phyloP scores from a whole-genome alignment of 2,329 filamentous ascomycete species.

The Diaporthe vaccinii region DNA sequence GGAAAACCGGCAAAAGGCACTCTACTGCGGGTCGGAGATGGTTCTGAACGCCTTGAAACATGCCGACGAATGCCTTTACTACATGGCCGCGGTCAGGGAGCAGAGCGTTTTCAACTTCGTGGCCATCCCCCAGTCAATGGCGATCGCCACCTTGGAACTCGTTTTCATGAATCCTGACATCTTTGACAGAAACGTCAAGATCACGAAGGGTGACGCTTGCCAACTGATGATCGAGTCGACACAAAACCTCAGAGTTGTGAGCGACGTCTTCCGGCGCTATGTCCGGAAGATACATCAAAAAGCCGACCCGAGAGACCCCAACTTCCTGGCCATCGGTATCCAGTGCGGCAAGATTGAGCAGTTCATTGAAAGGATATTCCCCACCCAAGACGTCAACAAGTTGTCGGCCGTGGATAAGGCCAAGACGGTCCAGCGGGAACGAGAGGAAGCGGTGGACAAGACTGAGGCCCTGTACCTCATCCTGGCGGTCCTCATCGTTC shows the following conservation, averaged over 20 bases:
- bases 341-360: constrained; percentile 93
- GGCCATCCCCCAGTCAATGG: constrained; percentile 97
- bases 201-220: constrained; percentile 95
- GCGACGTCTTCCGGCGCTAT: constrained; percentile 85
- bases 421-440: constrained; percentile 47
- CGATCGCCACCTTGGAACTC: constrained; percentile 91
- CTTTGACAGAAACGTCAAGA: constrained; percentile 91
- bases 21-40: constrained; percentile 94
- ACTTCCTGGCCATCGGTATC: constrained; percentile 91
- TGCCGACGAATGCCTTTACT: constrained; percentile 95
- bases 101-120: constrained; percentile 99
- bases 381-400: constrained; percentile 80
- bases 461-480: constrained; percentile 76
- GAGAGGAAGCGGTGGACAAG: constrained; percentile 61
- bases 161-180: constrained; percentile 93
- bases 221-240: constrained; percentile 92
- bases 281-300: constrained; percentile 88
- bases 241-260: constrained; percentile 87
- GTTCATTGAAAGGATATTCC: constrained; percentile 95
- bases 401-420: constrained; percentile 58
- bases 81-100: constrained; percentile 93
- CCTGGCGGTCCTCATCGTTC: constrained; percentile 74
- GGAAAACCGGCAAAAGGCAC: constrained; percentile 80
- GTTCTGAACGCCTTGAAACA: constrained; percentile 89
- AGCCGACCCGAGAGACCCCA: constrained; percentile 93